These are phyloP conservation scores for Sporothrix sp. DNA, from an alignment of 2,329 filamentous ascomycete species.

Conservation along the genomic window DNA sequence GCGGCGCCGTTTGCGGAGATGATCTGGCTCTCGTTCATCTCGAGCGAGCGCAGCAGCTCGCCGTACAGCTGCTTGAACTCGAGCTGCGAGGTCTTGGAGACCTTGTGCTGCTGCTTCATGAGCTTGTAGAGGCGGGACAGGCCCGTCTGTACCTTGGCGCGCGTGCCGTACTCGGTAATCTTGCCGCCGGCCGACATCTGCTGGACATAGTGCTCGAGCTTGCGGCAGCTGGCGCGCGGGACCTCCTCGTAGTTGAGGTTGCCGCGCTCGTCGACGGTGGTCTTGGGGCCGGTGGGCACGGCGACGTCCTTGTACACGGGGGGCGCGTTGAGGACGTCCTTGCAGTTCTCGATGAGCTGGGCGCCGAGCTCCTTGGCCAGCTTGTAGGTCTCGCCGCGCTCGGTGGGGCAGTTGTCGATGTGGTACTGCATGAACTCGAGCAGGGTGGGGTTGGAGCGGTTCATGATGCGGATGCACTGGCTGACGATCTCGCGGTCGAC, in stretches of 20 bases:
- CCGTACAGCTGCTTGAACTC: constrained; percentile 94
- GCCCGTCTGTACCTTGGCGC: constrained; percentile 95
- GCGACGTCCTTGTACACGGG: constrained; percentile 96
- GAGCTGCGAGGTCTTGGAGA: constrained; percentile 90
- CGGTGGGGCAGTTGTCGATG: constrained; percentile 95
- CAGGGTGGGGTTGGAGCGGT: constrained; percentile 89
- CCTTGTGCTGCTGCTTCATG: constrained; percentile 95
- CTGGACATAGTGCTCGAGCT: constrained; percentile 95
- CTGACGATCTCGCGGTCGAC: constrained; percentile 97
- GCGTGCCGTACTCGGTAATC: constrained; percentile 96
- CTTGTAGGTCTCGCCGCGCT: constrained; percentile 93
- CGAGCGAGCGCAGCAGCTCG: constrained; percentile 85
- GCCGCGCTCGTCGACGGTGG: constrained; percentile 83
- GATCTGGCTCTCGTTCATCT: constrained; percentile 98
- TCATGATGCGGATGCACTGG: constrained; percentile 98
- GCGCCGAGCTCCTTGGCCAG: constrained; percentile 91
- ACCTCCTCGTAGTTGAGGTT: constrained; percentile 89
- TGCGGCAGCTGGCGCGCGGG: constrained; percentile 79
- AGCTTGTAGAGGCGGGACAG: constrained; percentile 93
- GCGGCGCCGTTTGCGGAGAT: constrained; percentile 50
- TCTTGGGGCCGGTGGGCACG: constrained; percentile 82
- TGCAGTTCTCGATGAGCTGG: constrained; percentile 95
- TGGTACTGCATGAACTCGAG: constrained; percentile 99
- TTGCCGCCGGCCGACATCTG: constrained; percentile 98
- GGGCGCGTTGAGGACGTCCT: constrained; percentile 71